These are phyloP conservation scores for Dicorynia guianensis DNA, from an alignment of 306 rosid species.

Conservation along the genomic window DNA sequence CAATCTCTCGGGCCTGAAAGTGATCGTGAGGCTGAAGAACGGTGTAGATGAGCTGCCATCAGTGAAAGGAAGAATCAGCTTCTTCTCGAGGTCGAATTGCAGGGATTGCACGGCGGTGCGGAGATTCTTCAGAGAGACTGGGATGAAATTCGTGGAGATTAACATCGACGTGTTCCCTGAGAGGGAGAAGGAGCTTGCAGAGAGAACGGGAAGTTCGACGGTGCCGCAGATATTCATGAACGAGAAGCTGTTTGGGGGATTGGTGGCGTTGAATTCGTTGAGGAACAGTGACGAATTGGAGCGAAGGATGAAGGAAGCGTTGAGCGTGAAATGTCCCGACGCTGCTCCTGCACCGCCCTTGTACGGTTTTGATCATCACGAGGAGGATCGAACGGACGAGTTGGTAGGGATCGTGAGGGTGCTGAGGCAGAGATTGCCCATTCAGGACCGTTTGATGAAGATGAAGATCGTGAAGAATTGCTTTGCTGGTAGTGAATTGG, in stretches of 20 bases:
- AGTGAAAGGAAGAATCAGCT: constrained; percentile 78
- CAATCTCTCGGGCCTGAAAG: constrained; percentile 71
- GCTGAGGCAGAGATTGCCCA: constrained; percentile 66
- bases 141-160: constrained; percentile 72
- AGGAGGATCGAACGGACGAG: constrained; percentile 61
- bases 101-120: constrained; percentile 92
- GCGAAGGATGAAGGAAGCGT: constrained; percentile 61
- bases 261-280: constrained; percentile 84
- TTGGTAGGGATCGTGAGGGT: constrained; percentile 56
- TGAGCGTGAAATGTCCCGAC: constrained; percentile 56
- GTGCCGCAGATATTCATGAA: constrained; percentile 96
- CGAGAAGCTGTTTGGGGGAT: constrained; percentile 84
- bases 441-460: constrained; percentile 82
- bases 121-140: constrained; percentile 65
- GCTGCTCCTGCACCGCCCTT: constrained; percentile 71
- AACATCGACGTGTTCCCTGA: constrained; percentile 82
- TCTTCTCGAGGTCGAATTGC: constrained; percentile 85
- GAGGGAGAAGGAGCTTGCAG: constrained; percentile 70
- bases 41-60: constrained; percentile 18
- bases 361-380: constrained; percentile 66
- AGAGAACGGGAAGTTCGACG: constrained; percentile 61
- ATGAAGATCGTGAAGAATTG: constrained; percentile 82
- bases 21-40: constrained; percentile 57
- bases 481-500: constrained; percentile 77
- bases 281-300: constrained; percentile 86